Base-by-base conservation (phyloP, 306 rosid species). In the Astragalus membranaceus region DNA sequence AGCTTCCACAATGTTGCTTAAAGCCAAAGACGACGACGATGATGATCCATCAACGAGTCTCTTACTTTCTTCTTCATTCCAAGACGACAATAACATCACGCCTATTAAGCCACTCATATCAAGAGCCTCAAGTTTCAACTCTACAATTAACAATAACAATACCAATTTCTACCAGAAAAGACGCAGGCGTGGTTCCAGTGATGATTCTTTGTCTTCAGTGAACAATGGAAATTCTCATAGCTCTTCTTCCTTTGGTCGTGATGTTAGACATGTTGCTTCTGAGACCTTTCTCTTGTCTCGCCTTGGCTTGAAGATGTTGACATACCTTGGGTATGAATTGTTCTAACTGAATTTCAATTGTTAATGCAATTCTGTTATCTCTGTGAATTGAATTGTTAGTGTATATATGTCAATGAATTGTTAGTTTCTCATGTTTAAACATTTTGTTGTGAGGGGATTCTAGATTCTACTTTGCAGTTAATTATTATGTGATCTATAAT, bases 181-280 rank as follows among this genome's bases (percentile, higher is more conserved):
- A 41, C 89, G 98, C 8, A 83, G 98, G 9, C 86, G 96, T 47
- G 68, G 54, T 35, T 77, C 83, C 5, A 92, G 96, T 44, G 89
- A 83, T 0, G 85, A 82, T 16, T 86, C 92, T 8, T 55, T 92
- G 9, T 37, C 84, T 8, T 75, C 74, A 8, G 42, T 66, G 9
- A 65, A 85, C 1, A 15, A 5, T 36, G 62, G 41, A 14, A 47
- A 49, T 54, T 35, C 16, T 5, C 1, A 6, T 42, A 10, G 36
- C 54, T 69, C 79, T 11, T 67, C 78, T 9, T 67, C 85, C 0
- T 52, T 84, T n/a, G 79, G 83, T 29, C 11, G 46, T 14, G 86
- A 81, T 30, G 86, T 81, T 48, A 73, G 83, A 60, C 83, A 80
- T 73, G 91, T 81, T 48, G 93, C 88, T 13, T 82, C 87, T 3